Conservation (phyloP, 371 early-diverging fungal genomes). For the Dichotomocladium elegans region DNA sequence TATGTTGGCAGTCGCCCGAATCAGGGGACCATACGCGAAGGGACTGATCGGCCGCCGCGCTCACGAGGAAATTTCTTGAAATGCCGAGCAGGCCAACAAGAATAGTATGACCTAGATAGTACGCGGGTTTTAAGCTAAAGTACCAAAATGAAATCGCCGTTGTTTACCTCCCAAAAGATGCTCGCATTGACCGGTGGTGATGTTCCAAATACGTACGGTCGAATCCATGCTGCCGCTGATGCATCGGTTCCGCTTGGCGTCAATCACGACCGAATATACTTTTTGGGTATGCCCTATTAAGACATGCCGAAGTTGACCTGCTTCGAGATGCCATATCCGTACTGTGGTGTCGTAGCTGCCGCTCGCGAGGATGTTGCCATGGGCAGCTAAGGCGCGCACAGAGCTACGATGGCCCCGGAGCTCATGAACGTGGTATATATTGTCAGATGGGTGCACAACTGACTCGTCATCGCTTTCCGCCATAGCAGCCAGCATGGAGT, state of each 20-base stretch:
- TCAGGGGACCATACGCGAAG: conserved; percentile 92
- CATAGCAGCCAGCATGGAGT: no score
- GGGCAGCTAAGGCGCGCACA: conserved; percentile 90
- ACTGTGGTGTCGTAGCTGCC: conserved; percentile 94
- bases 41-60: conserved; percentile 94
- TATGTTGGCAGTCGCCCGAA: conserved; percentile 64
- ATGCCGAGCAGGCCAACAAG: conserved; percentile 91
- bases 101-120: conserved; percentile 71
- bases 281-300: conserved; percentile 82
- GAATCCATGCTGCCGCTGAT: conserved; percentile 95
- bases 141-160: not conserved
- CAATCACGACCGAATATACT: conserved; percentile 86
- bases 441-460: not conserved
- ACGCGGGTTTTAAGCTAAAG: not conserved
- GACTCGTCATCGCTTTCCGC: not conserved
- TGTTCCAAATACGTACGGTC: conserved; percentile 88
- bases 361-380: conserved; percentile 78
- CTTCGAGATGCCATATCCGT: conserved; percentile 86
- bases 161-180: conserved; percentile 14
- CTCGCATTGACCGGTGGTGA: conserved; percentile 69
- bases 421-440: conserved; percentile 60
- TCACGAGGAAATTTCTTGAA: conserved; percentile 78
- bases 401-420: conserved; percentile 84
- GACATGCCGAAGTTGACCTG: conserved; percentile 58
- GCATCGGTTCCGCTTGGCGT: conserved; percentile 70